Conservation (phyloP, 1,139 yeast genomes). For the Candida tetrigidarum region DNA sequence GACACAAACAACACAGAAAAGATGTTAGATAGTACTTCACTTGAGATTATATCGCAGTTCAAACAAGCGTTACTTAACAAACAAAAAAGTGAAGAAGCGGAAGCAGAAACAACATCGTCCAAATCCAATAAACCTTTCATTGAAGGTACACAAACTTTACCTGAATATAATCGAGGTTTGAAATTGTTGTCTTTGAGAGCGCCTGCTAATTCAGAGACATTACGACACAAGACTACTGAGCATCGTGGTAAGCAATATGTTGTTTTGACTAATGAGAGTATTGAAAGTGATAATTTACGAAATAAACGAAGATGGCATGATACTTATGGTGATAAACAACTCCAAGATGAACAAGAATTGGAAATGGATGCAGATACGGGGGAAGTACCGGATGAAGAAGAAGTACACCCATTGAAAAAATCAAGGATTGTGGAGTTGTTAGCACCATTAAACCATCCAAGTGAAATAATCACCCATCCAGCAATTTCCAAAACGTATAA, state of each 20-base stretch:
- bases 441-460: slow-evolving; percentile 79
- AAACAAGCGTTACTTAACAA: slow-evolving; percentile 40
- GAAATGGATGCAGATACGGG: slow-evolving; percentile 27
- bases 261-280: slow-evolving; percentile 41
- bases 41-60: slow-evolving; percentile 44
- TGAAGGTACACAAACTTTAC: slow-evolving; percentile 16
- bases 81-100: no score
- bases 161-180: slow-evolving; percentile 39
- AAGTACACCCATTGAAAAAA: slow-evolving; percentile 38
- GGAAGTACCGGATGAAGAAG: slow-evolving; percentile 33
- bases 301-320: slow-evolving; percentile 44
- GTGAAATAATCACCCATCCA: slow-evolving; percentile 75
- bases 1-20: background rate
- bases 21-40: slow-evolving; percentile 45
- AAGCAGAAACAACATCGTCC: background rate
- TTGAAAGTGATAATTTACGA: slow-evolving; percentile 30
- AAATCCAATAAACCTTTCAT: slow-evolving; percentile 8
- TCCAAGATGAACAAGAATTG: slow-evolving; percentile 17
- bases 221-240: slow-evolving; percentile 43
- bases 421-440: slow-evolving; percentile 58
- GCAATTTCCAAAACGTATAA: slow-evolving; percentile 69
- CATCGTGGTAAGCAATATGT: slow-evolving; percentile 45
- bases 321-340: slow-evolving; percentile 23
- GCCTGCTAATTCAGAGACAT: slow-evolving; percentile 23
- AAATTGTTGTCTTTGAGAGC: slow-evolving; percentile 24